These are phyloP conservation scores for Saturnispora ahearnii DNA, from an alignment of 805 yeast genomes.

Conservation along the genomic window DNA sequence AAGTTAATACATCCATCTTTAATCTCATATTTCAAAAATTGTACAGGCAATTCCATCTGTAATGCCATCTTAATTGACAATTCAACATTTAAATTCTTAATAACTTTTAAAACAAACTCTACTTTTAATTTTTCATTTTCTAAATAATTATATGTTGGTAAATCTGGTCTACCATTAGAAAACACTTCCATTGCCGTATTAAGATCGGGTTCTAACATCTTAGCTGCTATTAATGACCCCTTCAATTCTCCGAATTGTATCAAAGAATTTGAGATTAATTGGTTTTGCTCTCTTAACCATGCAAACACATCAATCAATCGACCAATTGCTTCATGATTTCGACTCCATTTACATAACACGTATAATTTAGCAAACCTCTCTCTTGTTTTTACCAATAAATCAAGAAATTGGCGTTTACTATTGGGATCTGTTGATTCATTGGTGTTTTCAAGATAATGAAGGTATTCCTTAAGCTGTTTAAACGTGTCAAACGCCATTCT, in stretches of 20 bases:
- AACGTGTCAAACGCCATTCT: slow-evolving; percentile 54
- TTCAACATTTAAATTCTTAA: slow-evolving; percentile 62
- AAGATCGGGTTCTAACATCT: slow-evolving; percentile 85
- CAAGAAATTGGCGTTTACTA: slow-evolving; percentile 62
- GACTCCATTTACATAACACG: slow-evolving; percentile 85
- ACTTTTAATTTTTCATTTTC: slow-evolving; percentile 43
- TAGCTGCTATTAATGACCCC: slow-evolving; percentile 73
- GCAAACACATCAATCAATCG: slow-evolving; percentile 76
- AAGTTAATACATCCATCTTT: slow-evolving; percentile 71
- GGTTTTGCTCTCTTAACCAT: slow-evolving; percentile 75
- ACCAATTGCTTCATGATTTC: slow-evolving; percentile 60
- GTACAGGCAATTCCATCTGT: slow-evolving; percentile 51
- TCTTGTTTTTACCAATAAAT: slow-evolving; percentile 60
- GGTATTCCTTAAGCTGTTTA: slow-evolving; percentile 48
- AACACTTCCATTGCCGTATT: slow-evolving; percentile 82
- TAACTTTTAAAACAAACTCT: slow-evolving; percentile 46
- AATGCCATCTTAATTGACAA: slow-evolving; percentile 69
- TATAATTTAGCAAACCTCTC: slow-evolving; percentile 79
- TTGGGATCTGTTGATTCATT: slow-evolving; percentile 41
- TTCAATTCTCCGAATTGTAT: slow-evolving; percentile 62
- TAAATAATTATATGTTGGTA: slow-evolving; percentile 55
- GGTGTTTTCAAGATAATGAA: slow-evolving; percentile 49
- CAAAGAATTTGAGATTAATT: slow-evolving; percentile 54
- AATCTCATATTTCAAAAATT: slow-evolving; percentile 54
- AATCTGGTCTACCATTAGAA: slow-evolving; percentile 64